These are phyloP conservation scores for Syncephalastrum monosporum DNA, from an alignment of 371 early-diverging fungal species.

Conservation along the genomic window DNA sequence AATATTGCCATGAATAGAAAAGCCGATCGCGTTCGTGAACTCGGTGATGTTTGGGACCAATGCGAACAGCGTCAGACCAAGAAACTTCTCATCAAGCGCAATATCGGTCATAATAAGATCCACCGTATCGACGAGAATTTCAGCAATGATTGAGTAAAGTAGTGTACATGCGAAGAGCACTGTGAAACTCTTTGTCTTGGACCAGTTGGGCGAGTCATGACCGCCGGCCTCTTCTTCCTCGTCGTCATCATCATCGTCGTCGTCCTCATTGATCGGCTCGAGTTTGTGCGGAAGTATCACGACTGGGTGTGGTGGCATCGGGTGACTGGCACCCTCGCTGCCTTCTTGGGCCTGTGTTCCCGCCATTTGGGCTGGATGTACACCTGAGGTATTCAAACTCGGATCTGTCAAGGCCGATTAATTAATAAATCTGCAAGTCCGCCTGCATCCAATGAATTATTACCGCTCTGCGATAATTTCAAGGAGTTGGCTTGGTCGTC, in stretches of 20 bases:
- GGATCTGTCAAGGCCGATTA: background rate
- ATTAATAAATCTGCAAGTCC: no score
- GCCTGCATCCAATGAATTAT: background rate
- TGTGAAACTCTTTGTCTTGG: constrained; percentile 73
- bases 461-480: no score
- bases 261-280: constrained; percentile 26
- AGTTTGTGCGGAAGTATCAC: constrained; percentile 7
- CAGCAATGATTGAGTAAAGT: constrained; percentile 86
- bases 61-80: constrained; percentile 93
- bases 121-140: constrained; percentile 77
- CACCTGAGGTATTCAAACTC: background rate
- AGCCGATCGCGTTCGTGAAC: constrained; percentile 96
- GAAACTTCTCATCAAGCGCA: constrained; percentile 81
- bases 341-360: background rate
- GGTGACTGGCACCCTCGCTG: no score
- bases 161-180: constrained; percentile 84
- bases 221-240: constrained; percentile 73
- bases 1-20: constrained; percentile 92
- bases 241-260: constrained; percentile 47
- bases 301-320: no score
- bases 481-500: no score
- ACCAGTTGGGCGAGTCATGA: constrained; percentile 95
- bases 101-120: constrained; percentile 66
- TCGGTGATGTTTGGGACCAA: constrained; percentile 96
- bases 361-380: background rate